Conservation (phyloP, 83 land plant species). For the Diphasiastrum complanatum region DNA sequence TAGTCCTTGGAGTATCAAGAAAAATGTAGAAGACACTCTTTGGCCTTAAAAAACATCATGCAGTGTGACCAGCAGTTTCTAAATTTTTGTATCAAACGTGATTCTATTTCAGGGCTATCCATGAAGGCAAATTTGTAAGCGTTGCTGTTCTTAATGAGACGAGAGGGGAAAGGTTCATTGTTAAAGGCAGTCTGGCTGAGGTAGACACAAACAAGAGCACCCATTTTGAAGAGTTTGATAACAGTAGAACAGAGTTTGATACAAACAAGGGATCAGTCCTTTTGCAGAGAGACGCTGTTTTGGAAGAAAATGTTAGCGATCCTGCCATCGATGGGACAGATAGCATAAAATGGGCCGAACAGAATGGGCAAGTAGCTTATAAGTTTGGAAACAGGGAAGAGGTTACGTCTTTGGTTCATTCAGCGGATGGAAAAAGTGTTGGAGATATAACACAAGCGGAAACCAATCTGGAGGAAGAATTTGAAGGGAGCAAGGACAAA, state of each 20-base stretch:
- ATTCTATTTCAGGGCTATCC: not conserved
- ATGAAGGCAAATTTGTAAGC: slow-evolving; percentile 5
- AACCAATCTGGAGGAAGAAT: not conserved
- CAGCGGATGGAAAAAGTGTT: not conserved
- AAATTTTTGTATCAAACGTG: not conserved
- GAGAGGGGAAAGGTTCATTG: not conserved
- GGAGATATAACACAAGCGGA: not conserved
- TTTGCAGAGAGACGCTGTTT: not conserved
- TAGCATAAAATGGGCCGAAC: not conserved
- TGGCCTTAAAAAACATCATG: no score
- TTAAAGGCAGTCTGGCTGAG: slow-evolving; percentile 8
- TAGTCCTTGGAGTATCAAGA: no score
- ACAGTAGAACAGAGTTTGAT: not conserved
- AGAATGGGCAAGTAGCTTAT: not conserved
- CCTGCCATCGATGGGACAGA: not conserved
- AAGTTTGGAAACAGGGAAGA: not conserved
- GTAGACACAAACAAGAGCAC: not conserved
- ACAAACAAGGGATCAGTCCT: no score
- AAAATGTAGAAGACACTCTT: no score
- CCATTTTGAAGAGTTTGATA: not conserved
- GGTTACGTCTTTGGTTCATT: not conserved
- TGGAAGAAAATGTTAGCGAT: not conserved
- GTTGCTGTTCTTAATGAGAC: slow-evolving; percentile 4
- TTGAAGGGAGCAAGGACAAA: not conserved
- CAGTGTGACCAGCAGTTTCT: not conserved